Conservation (phyloP, 345 rosid genomes). For the Eucalyptus erythrocorys region DNA sequence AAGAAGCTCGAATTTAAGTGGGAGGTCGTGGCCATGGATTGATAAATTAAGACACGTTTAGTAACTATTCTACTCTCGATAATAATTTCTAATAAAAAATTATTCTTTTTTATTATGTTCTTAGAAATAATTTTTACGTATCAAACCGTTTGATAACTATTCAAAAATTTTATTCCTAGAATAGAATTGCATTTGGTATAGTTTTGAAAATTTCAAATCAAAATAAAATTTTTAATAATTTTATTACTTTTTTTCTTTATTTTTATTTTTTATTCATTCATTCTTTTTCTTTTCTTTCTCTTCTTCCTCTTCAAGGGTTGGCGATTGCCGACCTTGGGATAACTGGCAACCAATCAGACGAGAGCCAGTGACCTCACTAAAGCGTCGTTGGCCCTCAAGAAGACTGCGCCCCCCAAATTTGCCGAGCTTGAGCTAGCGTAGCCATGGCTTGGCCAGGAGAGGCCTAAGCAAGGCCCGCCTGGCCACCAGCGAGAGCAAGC, state of each 20-base stretch:
- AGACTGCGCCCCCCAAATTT: fast-evolving
- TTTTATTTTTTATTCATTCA: too few species aligned
- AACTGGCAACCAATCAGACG: fast-evolving
- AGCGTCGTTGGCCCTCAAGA: fast-evolving
- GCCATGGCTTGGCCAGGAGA: fast-evolving
- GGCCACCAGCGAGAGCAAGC: too few species aligned
- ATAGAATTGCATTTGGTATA: fast-evolving
- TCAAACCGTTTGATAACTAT: fast-evolving
- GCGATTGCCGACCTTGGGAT: fast-evolving
- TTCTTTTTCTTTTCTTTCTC: fast-evolving
- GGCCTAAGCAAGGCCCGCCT: fast-evolving
- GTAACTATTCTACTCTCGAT: fast-evolving
- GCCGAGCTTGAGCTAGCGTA: fast-evolving
- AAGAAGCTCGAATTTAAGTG: too few species aligned
- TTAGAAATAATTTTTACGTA: fast-evolving
- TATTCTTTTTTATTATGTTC: fast-evolving
- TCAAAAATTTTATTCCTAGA: fast-evolving
- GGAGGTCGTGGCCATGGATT: too few species aligned
- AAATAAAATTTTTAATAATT: too few species aligned
- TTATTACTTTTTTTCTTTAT: too few species aligned
- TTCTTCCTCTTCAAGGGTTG: too few species aligned
- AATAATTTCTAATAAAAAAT: fast-evolving
- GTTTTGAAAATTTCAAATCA: fast-evolving
- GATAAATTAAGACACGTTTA: too few species aligned
- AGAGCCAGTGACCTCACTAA: fast-evolving